phyloP scores from a whole-genome alignment of 179 eudicot species.

The Pouteria campechiana region DNA sequence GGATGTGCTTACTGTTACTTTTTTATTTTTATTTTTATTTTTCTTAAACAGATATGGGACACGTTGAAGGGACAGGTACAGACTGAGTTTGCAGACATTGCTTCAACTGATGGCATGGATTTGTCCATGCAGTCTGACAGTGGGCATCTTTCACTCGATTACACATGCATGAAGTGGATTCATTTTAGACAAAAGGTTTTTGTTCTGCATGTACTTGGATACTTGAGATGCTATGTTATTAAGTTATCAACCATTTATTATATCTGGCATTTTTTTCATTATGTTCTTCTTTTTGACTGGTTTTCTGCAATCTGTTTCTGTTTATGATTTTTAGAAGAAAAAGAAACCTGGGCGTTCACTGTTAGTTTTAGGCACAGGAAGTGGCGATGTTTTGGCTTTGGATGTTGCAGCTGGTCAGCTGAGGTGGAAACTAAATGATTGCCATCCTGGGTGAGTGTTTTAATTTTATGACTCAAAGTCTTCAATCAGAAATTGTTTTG shows the following conservation, averaged over 20 bases:
- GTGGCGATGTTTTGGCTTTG: constrained; percentile 74
- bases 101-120: constrained; percentile 21
- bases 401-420: constrained; percentile 81
- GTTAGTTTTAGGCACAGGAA: constrained; percentile 78
- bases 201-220: background rate
- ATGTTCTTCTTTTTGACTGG: background rate
- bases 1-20: too few species aligned
- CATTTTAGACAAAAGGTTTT: constrained; percentile 54
- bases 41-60: constrained; percentile 72
- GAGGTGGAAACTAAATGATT: constrained; percentile 81
- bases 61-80: constrained; percentile 82
- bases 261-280: too few species aligned
- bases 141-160: constrained; percentile 90
- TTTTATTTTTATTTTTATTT: background rate
- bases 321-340: constrained; percentile 48
- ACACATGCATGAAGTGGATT: constrained; percentile 96
- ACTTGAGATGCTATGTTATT: too few species aligned
- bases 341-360: constrained; percentile 64
- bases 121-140: constrained; percentile 46
- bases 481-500: too few species aligned
- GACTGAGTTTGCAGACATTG: constrained; percentile 69
- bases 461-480: too few species aligned
- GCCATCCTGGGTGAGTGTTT: constrained; percentile 85
- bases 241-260: too few species aligned
- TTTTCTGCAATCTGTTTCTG: background rate